Conservation (phyloP, 2,329 filamentous ascomycete species). For the Colletotrichum paranaense region DNA sequence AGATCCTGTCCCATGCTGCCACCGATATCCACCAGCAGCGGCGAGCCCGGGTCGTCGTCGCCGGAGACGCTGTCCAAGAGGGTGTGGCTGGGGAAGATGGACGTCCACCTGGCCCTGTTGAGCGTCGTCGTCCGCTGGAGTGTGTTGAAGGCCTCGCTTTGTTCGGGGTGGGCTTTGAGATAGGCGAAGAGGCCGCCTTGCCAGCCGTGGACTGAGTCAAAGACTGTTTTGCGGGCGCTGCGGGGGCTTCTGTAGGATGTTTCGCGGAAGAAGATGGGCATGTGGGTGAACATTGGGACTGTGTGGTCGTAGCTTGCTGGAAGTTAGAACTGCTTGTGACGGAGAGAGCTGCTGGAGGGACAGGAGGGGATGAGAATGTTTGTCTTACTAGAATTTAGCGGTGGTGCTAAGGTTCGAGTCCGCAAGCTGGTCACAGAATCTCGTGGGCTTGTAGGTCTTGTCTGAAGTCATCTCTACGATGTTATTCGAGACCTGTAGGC, state of each 20-base stretch:
- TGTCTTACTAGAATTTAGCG: neutral
- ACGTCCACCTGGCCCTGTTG: neutral
- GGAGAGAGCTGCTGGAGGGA: no score
- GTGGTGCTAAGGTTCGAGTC: neutral
- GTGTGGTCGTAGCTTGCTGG: neutral
- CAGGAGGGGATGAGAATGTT: no score
- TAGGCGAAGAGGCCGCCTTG: constrained; percentile 7
- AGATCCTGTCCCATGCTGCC: constrained; percentile 15
- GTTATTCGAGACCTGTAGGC: constrained; percentile 3
- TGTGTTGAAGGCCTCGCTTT: constrained; percentile 5
- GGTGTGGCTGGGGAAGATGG: neutral
- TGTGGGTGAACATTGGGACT: neutral
- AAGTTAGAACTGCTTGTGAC: no score
- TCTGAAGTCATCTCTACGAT: neutral
- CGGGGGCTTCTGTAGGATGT: neutral
- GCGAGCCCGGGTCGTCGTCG: neutral
- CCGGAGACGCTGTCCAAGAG: neutral
- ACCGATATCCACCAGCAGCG: constrained; percentile 21
- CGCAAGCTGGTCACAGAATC: neutral
- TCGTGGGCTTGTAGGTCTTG: neutral
- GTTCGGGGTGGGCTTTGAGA: neutral
- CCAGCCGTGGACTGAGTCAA: neutral
- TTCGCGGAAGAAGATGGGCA: neutral
- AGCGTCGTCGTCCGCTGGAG: neutral
- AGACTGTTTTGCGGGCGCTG: neutral